phyloP scores from a whole-genome alignment of 2,329 filamentous ascomycete species.

The Fusarium tupiense region DNA sequence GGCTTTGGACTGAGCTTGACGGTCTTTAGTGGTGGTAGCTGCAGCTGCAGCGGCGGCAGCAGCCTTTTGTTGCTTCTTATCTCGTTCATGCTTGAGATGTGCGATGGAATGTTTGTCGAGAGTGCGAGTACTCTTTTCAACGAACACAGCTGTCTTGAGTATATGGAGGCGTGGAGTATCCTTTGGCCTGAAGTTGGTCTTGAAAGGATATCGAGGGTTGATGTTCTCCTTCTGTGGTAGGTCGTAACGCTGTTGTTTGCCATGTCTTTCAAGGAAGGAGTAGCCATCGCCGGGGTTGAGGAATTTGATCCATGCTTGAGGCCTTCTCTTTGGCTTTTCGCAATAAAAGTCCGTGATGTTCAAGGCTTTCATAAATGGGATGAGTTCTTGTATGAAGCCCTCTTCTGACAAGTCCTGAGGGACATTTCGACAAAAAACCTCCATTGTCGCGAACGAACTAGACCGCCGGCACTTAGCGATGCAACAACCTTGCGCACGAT shows the following conservation, averaged over 20 bases:
- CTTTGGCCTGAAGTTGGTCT: neutral
- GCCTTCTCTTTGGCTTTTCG: constrained; percentile 52
- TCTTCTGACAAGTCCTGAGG: constrained; percentile 53
- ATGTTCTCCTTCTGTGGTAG: constrained; percentile 6
- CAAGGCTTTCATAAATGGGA: constrained; percentile 52
- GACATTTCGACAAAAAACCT: constrained; percentile 57
- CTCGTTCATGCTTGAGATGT: constrained; percentile 43
- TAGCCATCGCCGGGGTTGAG: constrained; percentile 51
- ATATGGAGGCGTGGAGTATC: constrained; percentile 46
- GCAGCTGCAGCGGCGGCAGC: neutral
- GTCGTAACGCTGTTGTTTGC: constrained; percentile 34
- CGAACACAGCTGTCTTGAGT: constrained; percentile 44
- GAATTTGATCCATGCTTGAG: constrained; percentile 56
- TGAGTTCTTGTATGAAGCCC: constrained; percentile 51
- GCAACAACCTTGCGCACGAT: too few species aligned
- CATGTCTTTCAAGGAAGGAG: constrained; percentile 54
- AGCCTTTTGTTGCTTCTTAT: constrained; percentile 40
- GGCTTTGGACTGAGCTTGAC: constrained; percentile 31
- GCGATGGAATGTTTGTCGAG: constrained; percentile 37
- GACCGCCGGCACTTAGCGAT: neutral
- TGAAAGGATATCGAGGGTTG: neutral
- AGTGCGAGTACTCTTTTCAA: constrained; percentile 48
- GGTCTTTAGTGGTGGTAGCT: constrained; percentile 2
- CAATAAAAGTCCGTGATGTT: constrained; percentile 55
- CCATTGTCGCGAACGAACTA: constrained; percentile 48